Conservation (phyloP, 345 rosid genomes). For the Jatropha curcas region DNA sequence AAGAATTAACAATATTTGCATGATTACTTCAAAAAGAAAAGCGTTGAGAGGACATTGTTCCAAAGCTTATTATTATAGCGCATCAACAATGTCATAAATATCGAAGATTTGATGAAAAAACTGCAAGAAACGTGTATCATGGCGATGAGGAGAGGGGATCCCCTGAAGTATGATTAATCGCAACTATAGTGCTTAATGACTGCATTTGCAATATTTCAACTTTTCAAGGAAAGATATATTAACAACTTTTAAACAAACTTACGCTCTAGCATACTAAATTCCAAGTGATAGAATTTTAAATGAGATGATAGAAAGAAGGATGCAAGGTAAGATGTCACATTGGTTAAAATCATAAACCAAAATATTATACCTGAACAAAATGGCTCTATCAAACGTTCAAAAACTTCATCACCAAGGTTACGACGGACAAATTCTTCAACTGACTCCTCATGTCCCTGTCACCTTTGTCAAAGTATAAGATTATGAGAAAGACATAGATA, state of each 20-base stretch:
- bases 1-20: background rate
- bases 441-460: constrained; percentile 94
- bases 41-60: background rate
- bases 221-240: background rate
- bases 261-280: background rate
- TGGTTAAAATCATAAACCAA: background rate
- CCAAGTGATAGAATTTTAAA: background rate
- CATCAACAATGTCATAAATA: constrained; percentile 2
- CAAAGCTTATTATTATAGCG: background rate
- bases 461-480: constrained; percentile 63
- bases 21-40: background rate
- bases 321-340: background rate
- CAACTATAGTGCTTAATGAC: background rate
- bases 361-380: constrained; percentile 75
- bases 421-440: constrained; percentile 96
- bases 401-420: constrained; percentile 88
- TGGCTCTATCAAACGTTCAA: constrained; percentile 94
- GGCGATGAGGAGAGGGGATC: background rate
- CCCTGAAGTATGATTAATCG: background rate
- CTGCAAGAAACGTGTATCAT: background rate
- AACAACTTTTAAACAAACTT: background rate
- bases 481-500: constrained; percentile 47
- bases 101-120: background rate
- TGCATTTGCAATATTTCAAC: background rate
- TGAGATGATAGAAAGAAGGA: background rate